phyloP scores from a whole-genome alignment of 345 rosid genomes.

The Litchi chinensis region DNA sequence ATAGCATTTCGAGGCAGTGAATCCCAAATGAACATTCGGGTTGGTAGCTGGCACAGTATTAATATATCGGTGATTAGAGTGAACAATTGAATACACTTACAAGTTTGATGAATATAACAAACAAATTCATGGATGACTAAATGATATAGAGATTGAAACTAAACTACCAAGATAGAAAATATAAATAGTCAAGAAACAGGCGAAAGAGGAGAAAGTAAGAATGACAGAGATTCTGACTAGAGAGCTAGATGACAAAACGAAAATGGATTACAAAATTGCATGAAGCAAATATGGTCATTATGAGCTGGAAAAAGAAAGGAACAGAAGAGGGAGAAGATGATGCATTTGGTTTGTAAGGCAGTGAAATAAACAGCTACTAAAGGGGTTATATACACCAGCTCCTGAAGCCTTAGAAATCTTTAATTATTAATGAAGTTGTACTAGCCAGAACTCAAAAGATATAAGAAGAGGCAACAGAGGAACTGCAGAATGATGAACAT shows the following conservation, averaged over 20 bases:
- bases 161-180: background rate
- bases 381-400: background rate
- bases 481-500: background rate
- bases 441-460: background rate
- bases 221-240: background rate
- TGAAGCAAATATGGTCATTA: background rate
- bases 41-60: slow-evolving; percentile 65
- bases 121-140: background rate
- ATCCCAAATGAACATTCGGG: slow-evolving; percentile 80
- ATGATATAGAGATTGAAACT: background rate
- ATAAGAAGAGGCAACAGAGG: background rate
- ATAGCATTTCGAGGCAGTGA: slow-evolving; percentile 93
- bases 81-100: background rate
- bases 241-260: background rate
- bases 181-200: background rate
- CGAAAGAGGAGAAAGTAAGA: background rate
- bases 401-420: background rate
- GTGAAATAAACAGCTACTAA: no score
- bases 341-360: no score
- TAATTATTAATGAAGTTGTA: background rate
- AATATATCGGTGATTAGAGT: background rate
- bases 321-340: no score
- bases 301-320: background rate
- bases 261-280: background rate
- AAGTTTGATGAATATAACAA: background rate